Conservation (phyloP, 2,329 filamentous ascomycete genomes). For the Ploettnerulaceae sp. region DNA sequence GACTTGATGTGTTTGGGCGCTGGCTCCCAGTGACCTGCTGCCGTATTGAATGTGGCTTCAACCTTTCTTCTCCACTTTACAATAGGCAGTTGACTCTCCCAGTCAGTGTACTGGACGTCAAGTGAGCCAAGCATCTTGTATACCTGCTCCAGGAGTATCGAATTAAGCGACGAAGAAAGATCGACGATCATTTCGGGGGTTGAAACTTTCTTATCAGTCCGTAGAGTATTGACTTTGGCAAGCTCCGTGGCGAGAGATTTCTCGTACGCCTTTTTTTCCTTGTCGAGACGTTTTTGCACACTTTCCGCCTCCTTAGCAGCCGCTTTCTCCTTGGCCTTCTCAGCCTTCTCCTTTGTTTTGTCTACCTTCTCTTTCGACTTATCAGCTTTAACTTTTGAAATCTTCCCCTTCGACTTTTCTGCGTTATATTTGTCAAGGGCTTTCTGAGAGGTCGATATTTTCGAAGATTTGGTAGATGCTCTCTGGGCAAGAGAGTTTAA, state of each 20-base stretch:
- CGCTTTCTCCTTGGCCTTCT: slow-evolving; percentile 18
- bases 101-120: slow-evolving; percentile 43
- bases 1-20: slow-evolving; percentile 38
- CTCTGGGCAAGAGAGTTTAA: slow-evolving; percentile 15
- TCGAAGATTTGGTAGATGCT: neutral
- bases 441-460: slow-evolving; percentile 2
- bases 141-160: slow-evolving; percentile 42
- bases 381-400: slow-evolving; percentile 15
- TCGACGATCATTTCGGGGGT: slow-evolving; percentile 74
- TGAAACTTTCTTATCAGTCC: slow-evolving; percentile 68
- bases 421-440: slow-evolving; percentile 12
- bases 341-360: slow-evolving; percentile 19
- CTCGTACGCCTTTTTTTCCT: slow-evolving; percentile 56
- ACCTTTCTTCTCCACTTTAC: slow-evolving; percentile 52
- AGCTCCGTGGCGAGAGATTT: slow-evolving; percentile 62
- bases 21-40: slow-evolving; percentile 46
- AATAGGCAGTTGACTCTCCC: slow-evolving; percentile 43
- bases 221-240: slow-evolving; percentile 67
- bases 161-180: slow-evolving; percentile 53
- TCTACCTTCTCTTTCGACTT: slow-evolving; percentile 22
- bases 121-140: slow-evolving; percentile 47
- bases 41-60: slow-evolving; percentile 43
- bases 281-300: slow-evolving; percentile 52
- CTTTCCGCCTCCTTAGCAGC: slow-evolving; percentile 37
- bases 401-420: slow-evolving; percentile 11